Evolutionary conservation across 1,139 yeast species (phyloP), one percentile per base, ranked within the genome.

Genomic region (Kodamaea arcana): DNA sequence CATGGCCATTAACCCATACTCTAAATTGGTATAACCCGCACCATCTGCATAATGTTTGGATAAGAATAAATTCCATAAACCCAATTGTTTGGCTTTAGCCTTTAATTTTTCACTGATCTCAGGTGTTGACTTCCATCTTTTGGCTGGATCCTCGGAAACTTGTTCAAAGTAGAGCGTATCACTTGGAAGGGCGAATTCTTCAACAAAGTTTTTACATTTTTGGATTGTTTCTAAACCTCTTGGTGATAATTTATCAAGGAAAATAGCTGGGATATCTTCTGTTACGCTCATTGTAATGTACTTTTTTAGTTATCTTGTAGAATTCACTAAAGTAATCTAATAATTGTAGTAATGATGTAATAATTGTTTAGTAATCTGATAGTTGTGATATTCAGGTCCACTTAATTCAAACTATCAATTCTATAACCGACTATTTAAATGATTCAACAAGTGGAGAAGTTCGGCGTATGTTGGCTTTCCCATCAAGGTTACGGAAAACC

Each of bases 1-100:
- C 48, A 75, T 78, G 2, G 84, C 83, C 86, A 80, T 79, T 39
- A 80, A 59, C 0, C 83, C 86, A 50, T 80, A 80, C 51, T 80
- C 87, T 48, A 80, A 60, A 52, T 80, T 80, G 36, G 83, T 67
- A 54, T 53, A 79, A 8, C 83, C 83, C 2, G 84, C 78, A 21
- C 83, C 82, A 44, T 79, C 83, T 11, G 65, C 52, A 53, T 78
- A 78, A 43, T 69, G 72, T 33, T 70, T 65, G 28, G 80, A 73
- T 38, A 80, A 61, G 49, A 80, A 80, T 65, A 80, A 56, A 54
- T 80, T 80, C 85, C 85, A 80, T 21, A 80, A 65, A 0, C 84
- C 84, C 42, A 70, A 60, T 38, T 65, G 61, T 41, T 63, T 65
- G 14, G 86, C 86, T 52, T 75, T 75, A 4, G 42, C 49, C 57